These are phyloP conservation scores for Salix koriyanagi DNA, from an alignment of 345 rosid genomes.

Conservation along the genomic window DNA sequence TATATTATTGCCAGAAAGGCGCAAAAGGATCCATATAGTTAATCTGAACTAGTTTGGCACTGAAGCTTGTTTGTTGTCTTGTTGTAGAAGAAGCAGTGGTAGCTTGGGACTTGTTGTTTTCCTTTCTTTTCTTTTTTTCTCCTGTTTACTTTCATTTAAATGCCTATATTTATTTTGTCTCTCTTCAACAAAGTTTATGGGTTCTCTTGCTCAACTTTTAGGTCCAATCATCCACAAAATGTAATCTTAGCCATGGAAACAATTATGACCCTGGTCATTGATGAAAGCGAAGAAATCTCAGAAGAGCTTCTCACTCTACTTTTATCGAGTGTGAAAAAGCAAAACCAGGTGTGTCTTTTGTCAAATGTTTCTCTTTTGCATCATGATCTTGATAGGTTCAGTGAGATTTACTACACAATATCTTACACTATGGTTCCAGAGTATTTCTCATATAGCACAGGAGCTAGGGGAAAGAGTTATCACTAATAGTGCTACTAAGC, in stretches of 20 bases:
- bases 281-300: conserved; percentile 63
- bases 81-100: neutral
- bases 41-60: neutral
- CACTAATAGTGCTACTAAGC: conserved; percentile 47
- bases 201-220: conserved; percentile 25
- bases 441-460: conserved; percentile 44
- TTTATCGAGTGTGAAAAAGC: conserved; percentile 57
- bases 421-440: conserved; percentile 30
- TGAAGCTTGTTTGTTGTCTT: neutral
- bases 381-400: neutral
- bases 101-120: neutral
- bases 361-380: neutral
- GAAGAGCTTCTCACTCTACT: conserved; percentile 50
- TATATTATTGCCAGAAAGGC: neutral
- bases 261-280: conserved; percentile 61
- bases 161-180: neutral
- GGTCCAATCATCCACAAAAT: conserved; percentile 50
- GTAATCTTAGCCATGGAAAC: conserved; percentile 60
- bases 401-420: conserved; percentile 5
- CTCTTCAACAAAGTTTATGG: conserved; percentile 7
- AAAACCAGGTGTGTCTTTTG: conserved; percentile 50
- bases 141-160: neutral
- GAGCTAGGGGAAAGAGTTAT: conserved; percentile 60
- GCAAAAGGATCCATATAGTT: neutral
- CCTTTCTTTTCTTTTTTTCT: neutral